Evolutionary conservation across 1,284 basidiomycete genomes (phyloP), one percentile per base, ranked within the genome.

Genomic region (Malassezia japonica): DNA sequence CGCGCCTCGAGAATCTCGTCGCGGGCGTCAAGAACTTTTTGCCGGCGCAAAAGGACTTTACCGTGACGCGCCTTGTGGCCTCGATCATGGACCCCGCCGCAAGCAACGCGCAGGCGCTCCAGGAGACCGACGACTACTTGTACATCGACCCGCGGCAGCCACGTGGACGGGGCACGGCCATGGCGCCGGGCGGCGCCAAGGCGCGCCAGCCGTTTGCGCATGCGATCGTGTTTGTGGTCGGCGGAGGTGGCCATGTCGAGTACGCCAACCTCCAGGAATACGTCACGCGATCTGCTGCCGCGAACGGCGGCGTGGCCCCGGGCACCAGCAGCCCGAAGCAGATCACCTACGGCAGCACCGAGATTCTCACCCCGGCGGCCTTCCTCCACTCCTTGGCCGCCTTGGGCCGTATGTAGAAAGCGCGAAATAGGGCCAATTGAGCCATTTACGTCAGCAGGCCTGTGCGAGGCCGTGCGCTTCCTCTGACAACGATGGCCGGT

Each of bases 11-110:
- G 71, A 92, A 94, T 72, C 78, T 98, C 10, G 87, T 99, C 51
- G 91, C 90, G 1, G 92, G 91, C 25, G 94, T 99, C 55, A 95
- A 95, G 75, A 96, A 95, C 76, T 92, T 99, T 78, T 76, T 99
- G 12, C 94, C 94, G 0, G 85, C 87, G 0, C 87, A 89, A 70
- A 99, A 98, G 75, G 82, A 95, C 51, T 80, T 95, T 35, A 84
- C 88, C 7, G 82, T 95, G 39, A 96, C 94, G 0, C 83, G 92
- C 6, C 78, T 99, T 21, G 84, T 88, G 1, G 91, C 95, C 65
- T 90, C 92, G 4, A 78, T 99, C 20, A 96, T 98, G 89, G 94
- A 99, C 70, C 91, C 92, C 0, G 82, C 86, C 0, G 79, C 84
- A 1, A 92, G 88, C 1, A 87, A 87, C 12, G 87, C 88, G 0